A percentile compares a stretch with the other conserved stretches of the same genome.
phyloP scores from a whole-genome alignment of 2,329 filamentous ascomycete species.

The Ascochyta lentis region DNA sequence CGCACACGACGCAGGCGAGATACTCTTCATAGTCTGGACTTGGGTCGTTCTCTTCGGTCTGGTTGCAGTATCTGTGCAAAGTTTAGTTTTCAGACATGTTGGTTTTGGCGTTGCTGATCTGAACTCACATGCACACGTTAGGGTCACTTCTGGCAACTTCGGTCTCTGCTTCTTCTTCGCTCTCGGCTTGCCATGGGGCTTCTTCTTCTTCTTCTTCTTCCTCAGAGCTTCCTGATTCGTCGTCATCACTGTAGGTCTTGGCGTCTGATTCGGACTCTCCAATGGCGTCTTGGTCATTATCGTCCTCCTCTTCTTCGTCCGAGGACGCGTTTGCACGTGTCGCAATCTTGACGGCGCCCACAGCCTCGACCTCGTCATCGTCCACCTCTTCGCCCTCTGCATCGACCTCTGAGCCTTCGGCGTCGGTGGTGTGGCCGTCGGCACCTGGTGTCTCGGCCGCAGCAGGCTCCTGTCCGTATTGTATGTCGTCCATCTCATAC shows the following conservation, averaged over 20 bases:
- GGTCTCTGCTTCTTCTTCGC: conserved; percentile 62
- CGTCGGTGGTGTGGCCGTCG: conserved; percentile 48
- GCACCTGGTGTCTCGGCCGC: conserved; percentile 28
- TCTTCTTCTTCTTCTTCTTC: conserved; percentile 68
- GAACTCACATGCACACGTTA: conserved; percentile 70
- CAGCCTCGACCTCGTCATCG: conserved; percentile 58
- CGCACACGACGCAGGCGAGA: conserved; percentile 77
- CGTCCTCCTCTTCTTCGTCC: conserved; percentile 51
- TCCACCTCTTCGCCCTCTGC: conserved; percentile 55
- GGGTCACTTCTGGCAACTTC: conserved; percentile 61
- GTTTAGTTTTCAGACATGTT: conserved; percentile 22
- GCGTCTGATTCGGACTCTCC: conserved; percentile 47
- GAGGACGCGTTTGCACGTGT: conserved; percentile 38
- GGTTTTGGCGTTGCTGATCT: conserved; percentile 16
- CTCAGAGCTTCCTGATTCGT: conserved; percentile 51
- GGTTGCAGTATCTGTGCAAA: conserved; percentile 73
- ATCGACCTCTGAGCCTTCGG: conserved; percentile 52
- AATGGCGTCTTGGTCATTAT: conserved; percentile 49
- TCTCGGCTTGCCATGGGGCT: conserved; percentile 61
- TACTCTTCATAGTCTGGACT: conserved; percentile 81
- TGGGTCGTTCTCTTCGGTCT: conserved; percentile 83
- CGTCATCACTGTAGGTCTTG: conserved; percentile 48
- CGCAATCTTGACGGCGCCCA: conserved; percentile 52
- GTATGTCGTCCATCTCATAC: conserved; percentile 48
- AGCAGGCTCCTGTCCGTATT: conserved; percentile 35